A percentile compares a stretch with the other conserved stretches of the same genome.
Evolutionary conservation across 2,329 filamentous ascomycete genomes (phyloP).

Genomic region (Cryphonectria japonica): DNA sequence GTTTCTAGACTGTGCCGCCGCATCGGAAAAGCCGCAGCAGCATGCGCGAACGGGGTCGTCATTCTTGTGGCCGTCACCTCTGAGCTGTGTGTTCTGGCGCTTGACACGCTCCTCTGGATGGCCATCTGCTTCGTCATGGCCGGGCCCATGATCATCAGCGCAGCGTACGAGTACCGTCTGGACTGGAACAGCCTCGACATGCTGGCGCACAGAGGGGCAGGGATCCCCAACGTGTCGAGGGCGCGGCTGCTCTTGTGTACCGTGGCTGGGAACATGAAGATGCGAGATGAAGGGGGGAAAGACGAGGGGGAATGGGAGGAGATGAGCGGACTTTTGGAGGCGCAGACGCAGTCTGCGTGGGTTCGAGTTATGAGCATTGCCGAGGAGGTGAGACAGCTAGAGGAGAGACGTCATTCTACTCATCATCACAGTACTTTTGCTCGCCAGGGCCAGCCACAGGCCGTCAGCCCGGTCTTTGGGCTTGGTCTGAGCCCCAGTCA

Average conservation of each 20-base stretch:
- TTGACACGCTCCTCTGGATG: slow-evolving; percentile 38
- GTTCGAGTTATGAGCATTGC: slow-evolving; percentile 3
- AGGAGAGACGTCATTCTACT: not conserved
- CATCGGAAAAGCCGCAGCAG: not conserved
- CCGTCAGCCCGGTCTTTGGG: not conserved
- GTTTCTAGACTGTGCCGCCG: not conserved
- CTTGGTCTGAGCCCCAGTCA: not conserved
- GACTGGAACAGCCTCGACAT: slow-evolving; percentile 35
- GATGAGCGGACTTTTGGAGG: slow-evolving; percentile 25
- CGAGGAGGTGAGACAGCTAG: slow-evolving; percentile 4
- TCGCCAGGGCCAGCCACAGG: not conserved
- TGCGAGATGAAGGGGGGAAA: not conserved
- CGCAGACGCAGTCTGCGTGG: not conserved
- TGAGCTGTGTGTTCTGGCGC: slow-evolving; percentile 29
- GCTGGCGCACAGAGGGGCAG: slow-evolving; percentile 27
- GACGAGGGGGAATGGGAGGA: slow-evolving; percentile 26
- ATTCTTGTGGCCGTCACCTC: not conserved
- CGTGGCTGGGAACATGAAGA: not conserved
- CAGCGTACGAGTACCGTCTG: slow-evolving; percentile 38
- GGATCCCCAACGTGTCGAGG: slow-evolving; percentile 1
- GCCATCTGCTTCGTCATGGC: slow-evolving; percentile 36
- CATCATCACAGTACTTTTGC: not conserved
- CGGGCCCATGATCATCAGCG: slow-evolving; percentile 38
- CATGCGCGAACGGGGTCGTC: not conserved
- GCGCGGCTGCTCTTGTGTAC: slow-evolving; percentile 12